Percentiles rank a stretch among this genome's conserved stretches.
These are phyloP conservation scores for Psidium friedrichsthalianum DNA, from an alignment of 345 rosid genomes.

Conservation along the genomic window DNA sequence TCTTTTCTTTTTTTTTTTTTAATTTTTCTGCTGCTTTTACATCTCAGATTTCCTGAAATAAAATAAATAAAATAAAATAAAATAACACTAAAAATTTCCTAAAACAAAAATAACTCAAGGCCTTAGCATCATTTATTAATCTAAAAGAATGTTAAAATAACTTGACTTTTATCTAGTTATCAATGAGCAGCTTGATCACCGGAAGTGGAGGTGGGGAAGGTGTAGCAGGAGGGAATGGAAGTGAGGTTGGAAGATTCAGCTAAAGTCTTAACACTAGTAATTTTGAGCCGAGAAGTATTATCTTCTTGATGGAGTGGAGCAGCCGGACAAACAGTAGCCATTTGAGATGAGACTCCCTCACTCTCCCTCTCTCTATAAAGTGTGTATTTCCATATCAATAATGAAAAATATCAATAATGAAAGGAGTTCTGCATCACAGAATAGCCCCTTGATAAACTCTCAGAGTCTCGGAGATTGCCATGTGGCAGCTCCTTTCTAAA, in stretches of 20 bases:
- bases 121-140: too few relatives aligned
- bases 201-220: neutral
- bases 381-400: neutral
- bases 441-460: too few relatives aligned
- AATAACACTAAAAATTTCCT: too few relatives aligned
- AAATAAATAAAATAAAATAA: too few relatives aligned
- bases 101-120: too few relatives aligned
- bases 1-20: too few relatives aligned
- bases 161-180: too few relatives aligned
- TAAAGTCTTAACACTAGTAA: neutral
- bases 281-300: neutral
- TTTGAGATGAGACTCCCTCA: neutral
- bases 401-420: neutral
- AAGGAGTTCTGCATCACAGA: neutral
- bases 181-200: neutral
- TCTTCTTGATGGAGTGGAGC: neutral
- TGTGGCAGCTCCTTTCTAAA: neutral
- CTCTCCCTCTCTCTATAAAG: neutral
- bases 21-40: too few relatives aligned
- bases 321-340: neutral
- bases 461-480: neutral
- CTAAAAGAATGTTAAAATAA: too few relatives aligned
- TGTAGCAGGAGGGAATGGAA: neutral
- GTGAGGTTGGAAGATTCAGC: neutral
- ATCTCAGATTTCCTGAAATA: too few relatives aligned